Evolutionary conservation across 2,329 filamentous ascomycete genomes (phyloP).

Genomic region (Drechslerella dactyloides): DNA sequence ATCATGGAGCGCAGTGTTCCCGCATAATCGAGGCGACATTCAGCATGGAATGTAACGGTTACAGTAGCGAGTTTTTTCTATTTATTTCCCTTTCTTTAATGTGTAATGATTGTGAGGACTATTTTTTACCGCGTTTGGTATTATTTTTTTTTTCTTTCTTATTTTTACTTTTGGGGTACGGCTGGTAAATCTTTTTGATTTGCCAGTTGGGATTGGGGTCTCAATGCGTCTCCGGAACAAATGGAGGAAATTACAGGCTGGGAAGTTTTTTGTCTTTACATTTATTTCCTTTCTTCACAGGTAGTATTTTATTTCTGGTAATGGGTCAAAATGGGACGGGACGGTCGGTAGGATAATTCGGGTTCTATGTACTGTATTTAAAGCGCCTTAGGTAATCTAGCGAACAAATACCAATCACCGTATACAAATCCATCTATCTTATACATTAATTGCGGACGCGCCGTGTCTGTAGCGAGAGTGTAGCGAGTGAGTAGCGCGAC

Average conservation of each 20-base stretch:
- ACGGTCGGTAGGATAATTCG: too few relatives aligned
- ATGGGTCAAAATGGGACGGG: background rate
- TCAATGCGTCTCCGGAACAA: too few relatives aligned
- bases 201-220: too few relatives aligned
- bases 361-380: too few relatives aligned
- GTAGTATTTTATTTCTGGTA: background rate
- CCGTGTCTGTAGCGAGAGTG: too few relatives aligned
- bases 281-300: background rate
- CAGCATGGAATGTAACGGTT: background rate
- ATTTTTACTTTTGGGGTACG: conserved; percentile 2
- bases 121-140: background rate
- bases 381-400: too few relatives aligned
- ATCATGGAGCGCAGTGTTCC: background rate
- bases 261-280: conserved; percentile 6
- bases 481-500: too few relatives aligned
- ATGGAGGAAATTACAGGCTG: conserved; percentile 2
- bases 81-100: conserved; percentile 9
- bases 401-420: too few relatives aligned
- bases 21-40: background rate
- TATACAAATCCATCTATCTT: too few relatives aligned
- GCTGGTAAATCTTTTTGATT: too few relatives aligned
- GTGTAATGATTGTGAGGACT: conserved; percentile 6
- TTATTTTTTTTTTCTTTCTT: conserved; percentile 1
- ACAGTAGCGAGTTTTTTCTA: background rate
- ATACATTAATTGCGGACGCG: too few relatives aligned